phyloP scores from a whole-genome alignment of 441 rosid species.

The Croton setiger region DNA sequence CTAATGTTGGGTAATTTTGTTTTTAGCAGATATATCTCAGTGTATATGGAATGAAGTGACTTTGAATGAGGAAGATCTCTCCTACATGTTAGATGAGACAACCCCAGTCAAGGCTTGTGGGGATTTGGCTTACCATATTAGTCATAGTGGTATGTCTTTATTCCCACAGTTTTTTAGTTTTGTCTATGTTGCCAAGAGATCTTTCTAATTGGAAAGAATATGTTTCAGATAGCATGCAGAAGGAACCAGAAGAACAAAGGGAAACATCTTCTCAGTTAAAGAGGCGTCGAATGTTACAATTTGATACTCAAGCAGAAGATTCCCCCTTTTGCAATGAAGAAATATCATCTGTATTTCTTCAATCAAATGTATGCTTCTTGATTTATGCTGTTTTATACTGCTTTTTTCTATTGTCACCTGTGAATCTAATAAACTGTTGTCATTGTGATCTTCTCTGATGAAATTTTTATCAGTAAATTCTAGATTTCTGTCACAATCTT shows the following conservation, averaged over 20 bases:
- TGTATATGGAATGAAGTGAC: slow-evolving; percentile 41
- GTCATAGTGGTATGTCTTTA: slow-evolving; percentile 31
- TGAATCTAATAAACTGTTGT: background rate
- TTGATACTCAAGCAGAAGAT: slow-evolving; percentile 48
- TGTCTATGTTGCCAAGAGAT: slow-evolving; percentile 5
- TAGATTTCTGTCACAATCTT: background rate
- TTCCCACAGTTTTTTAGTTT: background rate
- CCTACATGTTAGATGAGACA: slow-evolving; percentile 59
- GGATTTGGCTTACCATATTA: slow-evolving; percentile 52
- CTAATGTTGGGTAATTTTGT: slow-evolving; percentile 3
- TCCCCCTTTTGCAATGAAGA: slow-evolving; percentile 56
- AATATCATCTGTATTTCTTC: slow-evolving; percentile 52
- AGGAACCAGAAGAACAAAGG: slow-evolving; percentile 41
- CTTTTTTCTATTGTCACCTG: background rate
- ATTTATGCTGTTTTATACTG: slow-evolving; percentile 15
- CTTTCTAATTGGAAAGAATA: slow-evolving; percentile 17
- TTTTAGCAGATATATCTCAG: slow-evolving; percentile 33
- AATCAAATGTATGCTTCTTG: slow-evolving; percentile 41
- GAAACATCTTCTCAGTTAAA: slow-evolving; percentile 54
- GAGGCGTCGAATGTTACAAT: slow-evolving; percentile 84
- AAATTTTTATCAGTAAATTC: background rate
- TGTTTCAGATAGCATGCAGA: slow-evolving; percentile 44
- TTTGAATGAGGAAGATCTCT: slow-evolving; percentile 51
- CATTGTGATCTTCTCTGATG: background rate
- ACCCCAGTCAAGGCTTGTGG: slow-evolving; percentile 86